Evolutionary conservation across 2,329 filamentous ascomycete genomes (phyloP).

Genomic region (Paraphaeosphaeria sporulosa): DNA sequence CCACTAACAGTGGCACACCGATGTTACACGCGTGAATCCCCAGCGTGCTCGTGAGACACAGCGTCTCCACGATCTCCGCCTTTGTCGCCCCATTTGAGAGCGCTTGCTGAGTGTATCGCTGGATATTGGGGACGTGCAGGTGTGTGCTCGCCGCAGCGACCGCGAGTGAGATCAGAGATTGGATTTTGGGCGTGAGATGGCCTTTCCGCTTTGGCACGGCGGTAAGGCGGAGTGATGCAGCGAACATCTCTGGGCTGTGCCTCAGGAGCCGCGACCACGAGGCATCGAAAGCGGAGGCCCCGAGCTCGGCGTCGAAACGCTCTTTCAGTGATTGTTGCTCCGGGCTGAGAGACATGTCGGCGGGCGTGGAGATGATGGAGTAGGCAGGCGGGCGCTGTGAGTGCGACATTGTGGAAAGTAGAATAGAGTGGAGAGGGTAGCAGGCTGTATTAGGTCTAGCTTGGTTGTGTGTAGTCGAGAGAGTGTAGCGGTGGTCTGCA

Average conservation of each 20-base stretch:
- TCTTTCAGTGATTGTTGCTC: slow-evolving; percentile 34
- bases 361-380: slow-evolving; percentile 15
- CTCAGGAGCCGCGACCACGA: slow-evolving; percentile 37
- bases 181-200: slow-evolving; percentile 52
- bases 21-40: slow-evolving; percentile 59
- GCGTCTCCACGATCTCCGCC: slow-evolving; percentile 56
- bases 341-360: slow-evolving; percentile 29
- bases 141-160: slow-evolving; percentile 56
- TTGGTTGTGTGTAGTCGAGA: slow-evolving; percentile 6
- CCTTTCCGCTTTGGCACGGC: slow-evolving; percentile 38
- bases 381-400: slow-evolving; percentile 17
- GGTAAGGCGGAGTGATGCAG: slow-evolving; percentile 35
- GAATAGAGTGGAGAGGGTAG: neutral
- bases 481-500: slow-evolving; percentile 7
- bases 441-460: slow-evolving; percentile 22
- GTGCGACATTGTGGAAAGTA: slow-evolving; percentile 1
- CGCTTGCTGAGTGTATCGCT: slow-evolving; percentile 51
- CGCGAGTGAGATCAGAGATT: slow-evolving; percentile 54
- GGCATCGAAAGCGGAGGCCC: slow-evolving; percentile 32
- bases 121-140: slow-evolving; percentile 54
- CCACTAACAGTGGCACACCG: slow-evolving; percentile 55
- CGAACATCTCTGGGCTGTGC: slow-evolving; percentile 40
- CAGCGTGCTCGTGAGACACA: slow-evolving; percentile 54
- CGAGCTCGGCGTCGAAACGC: slow-evolving; percentile 33
- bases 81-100: slow-evolving; percentile 50